Evolutionary conservation across 257 asterid genomes (phyloP).

Genomic region (Apocynum venetum): DNA sequence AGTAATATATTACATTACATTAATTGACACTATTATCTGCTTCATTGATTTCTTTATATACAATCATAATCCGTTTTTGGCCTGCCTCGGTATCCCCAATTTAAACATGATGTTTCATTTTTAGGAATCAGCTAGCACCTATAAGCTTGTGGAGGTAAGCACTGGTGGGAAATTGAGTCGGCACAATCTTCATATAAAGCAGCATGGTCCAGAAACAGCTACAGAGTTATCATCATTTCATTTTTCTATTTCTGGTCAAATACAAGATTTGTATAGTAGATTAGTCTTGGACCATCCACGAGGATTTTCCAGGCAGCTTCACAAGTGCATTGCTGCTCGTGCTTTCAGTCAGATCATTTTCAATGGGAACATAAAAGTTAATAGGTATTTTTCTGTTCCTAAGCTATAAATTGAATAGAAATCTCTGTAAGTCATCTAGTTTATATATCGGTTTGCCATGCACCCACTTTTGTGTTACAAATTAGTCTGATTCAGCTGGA

Average conservation of each 20-base stretch:
- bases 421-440: not conserved
- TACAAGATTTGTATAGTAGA: constrained; percentile 87
- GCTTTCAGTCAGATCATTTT: constrained; percentile 85
- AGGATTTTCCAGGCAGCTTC: constrained; percentile 77
- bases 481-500: too few relatives aligned
- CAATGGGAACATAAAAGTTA: constrained; percentile 91
- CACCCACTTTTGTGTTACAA: too few relatives aligned
- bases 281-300: constrained; percentile 83
- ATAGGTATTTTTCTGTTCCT: constrained; percentile 46
- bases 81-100: not conserved
- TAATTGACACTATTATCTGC: not conserved
- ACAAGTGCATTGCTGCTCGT: constrained; percentile 93
- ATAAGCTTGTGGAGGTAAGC: constrained; percentile 72
- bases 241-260: constrained; percentile 64
- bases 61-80: too few relatives aligned
- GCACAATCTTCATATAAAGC: constrained; percentile 86
- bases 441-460: not conserved
- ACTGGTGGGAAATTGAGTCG: constrained; percentile 90
- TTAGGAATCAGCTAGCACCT: constrained; percentile 66
- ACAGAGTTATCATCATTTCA: constrained; percentile 86
- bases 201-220: constrained; percentile 70
- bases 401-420: not conserved
- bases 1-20: not conserved
- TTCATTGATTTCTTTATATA: not conserved
- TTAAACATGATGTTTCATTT: constrained; percentile 6